These are phyloP conservation scores for Aechmea fasciata DNA, from an alignment of 176 grass and related monocot genomes.

Conservation along the genomic window DNA sequence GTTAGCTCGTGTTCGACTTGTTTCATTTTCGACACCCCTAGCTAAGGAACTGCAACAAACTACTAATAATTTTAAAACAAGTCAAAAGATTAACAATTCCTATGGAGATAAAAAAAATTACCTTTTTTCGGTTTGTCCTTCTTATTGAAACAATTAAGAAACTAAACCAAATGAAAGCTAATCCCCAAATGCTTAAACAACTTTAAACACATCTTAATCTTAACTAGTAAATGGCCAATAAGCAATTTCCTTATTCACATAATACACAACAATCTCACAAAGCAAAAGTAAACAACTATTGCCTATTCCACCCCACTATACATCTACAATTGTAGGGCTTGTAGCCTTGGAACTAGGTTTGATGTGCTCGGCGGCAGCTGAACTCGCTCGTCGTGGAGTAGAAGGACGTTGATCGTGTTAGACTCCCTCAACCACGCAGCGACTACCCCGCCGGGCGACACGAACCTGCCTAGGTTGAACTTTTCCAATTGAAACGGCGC, in stretches of 20 bases:
- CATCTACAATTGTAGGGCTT: slow-evolving; percentile 64
- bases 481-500: slow-evolving; percentile 81
- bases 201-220: too few species aligned
- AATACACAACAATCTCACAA: slow-evolving; percentile 35
- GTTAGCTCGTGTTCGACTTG: too few species aligned
- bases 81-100: too few species aligned
- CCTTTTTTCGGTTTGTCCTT: too few species aligned
- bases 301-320: not conserved
- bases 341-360: slow-evolving; percentile 50
- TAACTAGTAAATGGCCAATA: too few species aligned
- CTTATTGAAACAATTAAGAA: too few species aligned
- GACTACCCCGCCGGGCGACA: slow-evolving; percentile 68
- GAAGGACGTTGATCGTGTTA: slow-evolving; percentile 56
- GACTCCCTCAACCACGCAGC: slow-evolving; percentile 74
- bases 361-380: slow-evolving; percentile 15
- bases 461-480: slow-evolving; percentile 81
- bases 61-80: too few species aligned
- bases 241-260: slow-evolving; percentile 20
- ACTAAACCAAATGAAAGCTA: too few species aligned
- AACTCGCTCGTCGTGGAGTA: slow-evolving; percentile 46
- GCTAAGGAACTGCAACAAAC: too few species aligned
- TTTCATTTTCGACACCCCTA: too few species aligned
- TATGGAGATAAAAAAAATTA: too few species aligned
- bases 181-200: too few species aligned
- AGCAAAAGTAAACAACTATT: slow-evolving; percentile 10